Evolutionary conservation across 2,329 filamentous ascomycete genomes (phyloP), one percentile per base, ranked within the genome.

Genomic region (Aspergillus uvarum): DNA sequence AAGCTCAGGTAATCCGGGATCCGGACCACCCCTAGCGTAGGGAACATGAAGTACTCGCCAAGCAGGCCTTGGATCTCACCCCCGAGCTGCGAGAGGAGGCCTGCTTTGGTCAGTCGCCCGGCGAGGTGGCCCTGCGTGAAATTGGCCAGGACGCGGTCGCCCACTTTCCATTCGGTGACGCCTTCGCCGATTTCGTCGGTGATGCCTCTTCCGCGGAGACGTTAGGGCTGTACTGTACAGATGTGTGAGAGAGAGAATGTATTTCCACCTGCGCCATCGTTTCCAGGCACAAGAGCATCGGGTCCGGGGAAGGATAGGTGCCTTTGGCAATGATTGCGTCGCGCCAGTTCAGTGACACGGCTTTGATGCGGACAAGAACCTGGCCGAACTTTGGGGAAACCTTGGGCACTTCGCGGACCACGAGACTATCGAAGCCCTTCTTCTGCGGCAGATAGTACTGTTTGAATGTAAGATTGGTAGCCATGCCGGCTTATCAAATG

Each of bases 1-100:
- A 51, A 62, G n/a, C 54, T 51, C 2, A 62, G 51, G 21, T 59
- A 59, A 5, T 54, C 54, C 2, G 56, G 60, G 12, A 62, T 56
- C 8, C 21, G 42, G 5, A 55, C 57, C 12, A 62, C 44, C 7
- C 53, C 60, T 1, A 24, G 35, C 38, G 51, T 32, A 5, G 50
- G 24, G 21, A 62, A 62, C 2, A 62, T 38, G 35, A 54, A 55
- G 26, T 59, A 59, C 14, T 62, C 52, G 22, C 57, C 53, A 2
- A 62, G 48, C 8, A 62, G 16, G 1, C 60, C 60, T 10, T 62
- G 52, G 7, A 51, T 48, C 5, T 59, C 53, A 5, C 58, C 58
- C 1, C 58, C 58, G 1, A 55, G 58, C 7, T 58, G 56, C 2
- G 56, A 26, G 2, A 58, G 42, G 5, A 55, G 35, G 1, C n/a